A percentile compares a stretch with the other conserved stretches of the same genome.
These are phyloP conservation scores for Penicillium egyptiacum DNA, from an alignment of 495 filamentous ascomycete species.

Conservation along the genomic window DNA sequence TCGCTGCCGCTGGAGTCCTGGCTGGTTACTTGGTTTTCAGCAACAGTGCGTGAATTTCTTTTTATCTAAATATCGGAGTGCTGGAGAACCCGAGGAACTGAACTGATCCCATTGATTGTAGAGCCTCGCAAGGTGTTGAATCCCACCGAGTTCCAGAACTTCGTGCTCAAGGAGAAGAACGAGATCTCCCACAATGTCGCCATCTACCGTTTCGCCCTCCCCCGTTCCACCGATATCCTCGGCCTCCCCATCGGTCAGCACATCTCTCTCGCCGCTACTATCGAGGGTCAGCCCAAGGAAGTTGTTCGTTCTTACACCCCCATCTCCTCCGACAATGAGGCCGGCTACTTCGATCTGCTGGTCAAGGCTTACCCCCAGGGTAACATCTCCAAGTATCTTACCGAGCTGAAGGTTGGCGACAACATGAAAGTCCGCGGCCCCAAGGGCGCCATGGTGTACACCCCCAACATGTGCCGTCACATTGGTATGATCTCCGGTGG, in stretches of 20 bases:
- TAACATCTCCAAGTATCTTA: conserved; percentile 92
- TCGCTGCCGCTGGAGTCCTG: conserved; percentile 37
- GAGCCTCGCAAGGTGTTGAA: conserved; percentile 80
- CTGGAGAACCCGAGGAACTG: neutral
- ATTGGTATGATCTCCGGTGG: conserved; percentile 99
- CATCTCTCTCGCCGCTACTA: conserved; percentile 86
- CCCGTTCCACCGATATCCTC: conserved; percentile 73
- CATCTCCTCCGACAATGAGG: conserved; percentile 86
- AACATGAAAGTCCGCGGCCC: conserved; percentile 86
- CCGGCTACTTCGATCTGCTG: conserved; percentile 93
- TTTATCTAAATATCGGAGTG: neutral
- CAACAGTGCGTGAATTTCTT: conserved; percentile 20
- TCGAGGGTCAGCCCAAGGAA: conserved; percentile 76
- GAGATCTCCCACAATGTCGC: conserved; percentile 95
- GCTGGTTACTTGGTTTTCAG: conserved; percentile 23
- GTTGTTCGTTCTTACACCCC: conserved; percentile 96
- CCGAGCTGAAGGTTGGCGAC: conserved; percentile 76
- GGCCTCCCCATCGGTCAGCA: conserved; percentile 98
- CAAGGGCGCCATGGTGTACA: conserved; percentile 96
- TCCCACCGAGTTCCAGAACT: conserved; percentile 83
- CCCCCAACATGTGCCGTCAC: conserved; percentile 87
- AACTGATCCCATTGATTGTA: conserved; percentile 33
- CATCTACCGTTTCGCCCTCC: conserved; percentile 92
- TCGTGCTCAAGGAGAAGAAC: conserved; percentile 86
- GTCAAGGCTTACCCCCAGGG: conserved; percentile 97